Percentiles rank a stretch among this genome's conserved stretches.
phyloP scores from a whole-genome alignment of 345 rosid genomes.

The Rhodomyrtus tomentosa region DNA sequence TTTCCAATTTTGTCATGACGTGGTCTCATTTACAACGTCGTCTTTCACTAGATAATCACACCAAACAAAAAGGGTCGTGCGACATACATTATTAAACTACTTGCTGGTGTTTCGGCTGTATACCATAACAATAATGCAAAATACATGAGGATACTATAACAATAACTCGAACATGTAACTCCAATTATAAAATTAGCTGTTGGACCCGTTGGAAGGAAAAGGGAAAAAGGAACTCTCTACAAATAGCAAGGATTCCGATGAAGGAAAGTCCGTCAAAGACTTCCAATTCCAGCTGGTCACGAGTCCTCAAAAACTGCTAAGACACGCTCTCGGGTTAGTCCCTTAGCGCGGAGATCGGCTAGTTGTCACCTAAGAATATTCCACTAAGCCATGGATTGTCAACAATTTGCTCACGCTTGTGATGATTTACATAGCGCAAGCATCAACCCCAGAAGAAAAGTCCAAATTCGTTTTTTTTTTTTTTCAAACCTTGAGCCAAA shows the following conservation, averaged over 20 bases:
- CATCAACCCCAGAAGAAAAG: neutral
- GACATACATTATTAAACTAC: neutral
- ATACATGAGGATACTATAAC: neutral
- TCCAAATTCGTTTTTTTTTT: too few species aligned
- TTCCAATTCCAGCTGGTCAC: neutral
- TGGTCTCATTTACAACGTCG: too few species aligned
- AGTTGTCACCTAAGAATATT: neutral
- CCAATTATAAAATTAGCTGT: neutral
- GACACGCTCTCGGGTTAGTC: neutral
- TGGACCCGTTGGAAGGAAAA: neutral
- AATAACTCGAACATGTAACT: neutral
- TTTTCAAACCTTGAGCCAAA: neutral
- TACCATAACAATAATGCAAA: neutral
- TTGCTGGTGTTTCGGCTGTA: neutral
- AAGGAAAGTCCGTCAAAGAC: neutral
- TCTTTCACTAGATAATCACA: too few species aligned
- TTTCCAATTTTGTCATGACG: too few species aligned
- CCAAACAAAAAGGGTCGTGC: too few species aligned
- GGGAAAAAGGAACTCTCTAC: neutral
- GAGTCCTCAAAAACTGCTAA: neutral
- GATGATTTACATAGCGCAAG: neutral
- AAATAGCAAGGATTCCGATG: neutral
- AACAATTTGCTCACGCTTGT: neutral
- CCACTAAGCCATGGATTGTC: neutral
- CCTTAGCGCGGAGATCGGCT: neutral